Conservation (phyloP, 306 rosid species). For the Crotalaria pallida region DNA sequence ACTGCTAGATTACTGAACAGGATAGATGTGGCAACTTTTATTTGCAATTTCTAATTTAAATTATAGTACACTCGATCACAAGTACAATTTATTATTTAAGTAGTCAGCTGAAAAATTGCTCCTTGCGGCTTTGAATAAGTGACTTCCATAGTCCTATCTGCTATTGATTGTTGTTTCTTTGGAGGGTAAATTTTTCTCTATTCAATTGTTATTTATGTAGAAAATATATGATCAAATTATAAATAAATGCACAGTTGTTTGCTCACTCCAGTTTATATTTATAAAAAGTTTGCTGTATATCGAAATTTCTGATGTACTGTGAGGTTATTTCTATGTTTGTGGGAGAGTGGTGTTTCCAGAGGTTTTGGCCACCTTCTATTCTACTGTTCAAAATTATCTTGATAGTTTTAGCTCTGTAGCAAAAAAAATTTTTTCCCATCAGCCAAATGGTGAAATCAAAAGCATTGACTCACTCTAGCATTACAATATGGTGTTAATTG, state of each 20-base stretch:
- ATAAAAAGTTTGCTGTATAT: neutral
- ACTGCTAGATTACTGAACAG: neutral
- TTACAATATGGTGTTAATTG: slow-evolving; percentile 8
- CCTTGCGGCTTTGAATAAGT: neutral
- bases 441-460: slow-evolving; percentile 7
- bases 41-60: neutral
- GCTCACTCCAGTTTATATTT: neutral
- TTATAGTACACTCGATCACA: neutral
- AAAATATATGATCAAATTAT: neutral
- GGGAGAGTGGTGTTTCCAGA: neutral
- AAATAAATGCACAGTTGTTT: neutral
- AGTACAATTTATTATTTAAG: neutral
- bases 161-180: neutral
- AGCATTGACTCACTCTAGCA: slow-evolving; percentile 11
- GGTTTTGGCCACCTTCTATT: neutral
- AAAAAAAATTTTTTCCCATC: too few species aligned
- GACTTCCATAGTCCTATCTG: neutral
- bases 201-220: neutral
- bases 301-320: neutral
- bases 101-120: neutral
- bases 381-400: neutral
- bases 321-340: neutral
- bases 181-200: neutral
- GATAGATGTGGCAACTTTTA: neutral
- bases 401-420: neutral